These are phyloP conservation scores for Glaciozyma antarctica DNA, from an alignment of 768 basidiomycete genomes.

Conservation along the genomic window DNA sequence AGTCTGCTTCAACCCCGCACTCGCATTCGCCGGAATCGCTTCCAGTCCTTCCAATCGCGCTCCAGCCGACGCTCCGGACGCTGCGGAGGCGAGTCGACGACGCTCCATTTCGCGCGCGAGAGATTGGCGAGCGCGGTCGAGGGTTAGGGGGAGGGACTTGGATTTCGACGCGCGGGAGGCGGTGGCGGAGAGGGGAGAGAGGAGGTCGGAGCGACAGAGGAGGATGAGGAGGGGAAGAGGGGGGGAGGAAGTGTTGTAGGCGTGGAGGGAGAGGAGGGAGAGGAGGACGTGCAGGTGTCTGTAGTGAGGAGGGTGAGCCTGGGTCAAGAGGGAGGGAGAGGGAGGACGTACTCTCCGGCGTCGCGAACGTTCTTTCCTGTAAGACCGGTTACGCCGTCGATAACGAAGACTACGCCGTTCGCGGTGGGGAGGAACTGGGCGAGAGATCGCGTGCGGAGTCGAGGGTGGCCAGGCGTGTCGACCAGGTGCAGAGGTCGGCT, in stretches of 20 bases:
- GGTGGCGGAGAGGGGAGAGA: conserved; percentile 6
- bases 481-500: conserved; percentile 27
- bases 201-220: conserved; percentile 28
- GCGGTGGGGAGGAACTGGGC: conserved; percentile 33
- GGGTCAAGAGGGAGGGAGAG: background rate
- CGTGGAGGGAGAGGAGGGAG: conserved; percentile 21
- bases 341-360: conserved; percentile 21
- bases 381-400: conserved; percentile 21
- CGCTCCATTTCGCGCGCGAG: conserved; percentile 31
- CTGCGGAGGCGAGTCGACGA: conserved; percentile 7
- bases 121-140: conserved; percentile 27
- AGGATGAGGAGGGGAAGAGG: conserved; percentile 22
- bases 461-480: conserved; percentile 35
- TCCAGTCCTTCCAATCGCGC: conserved; percentile 28
- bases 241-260: background rate
- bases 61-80: background rate
- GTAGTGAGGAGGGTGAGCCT: background rate
- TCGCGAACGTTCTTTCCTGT: conserved; percentile 23
- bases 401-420: conserved; percentile 29
- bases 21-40: conserved; percentile 10
- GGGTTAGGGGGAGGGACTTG: conserved; percentile 18
- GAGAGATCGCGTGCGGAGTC: conserved; percentile 31
- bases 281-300: conserved; percentile 30
- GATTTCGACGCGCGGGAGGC: background rate
- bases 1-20: background rate